Conservation (phyloP, 352 stramenopile species). For the Lagenidium sp. region DNA sequence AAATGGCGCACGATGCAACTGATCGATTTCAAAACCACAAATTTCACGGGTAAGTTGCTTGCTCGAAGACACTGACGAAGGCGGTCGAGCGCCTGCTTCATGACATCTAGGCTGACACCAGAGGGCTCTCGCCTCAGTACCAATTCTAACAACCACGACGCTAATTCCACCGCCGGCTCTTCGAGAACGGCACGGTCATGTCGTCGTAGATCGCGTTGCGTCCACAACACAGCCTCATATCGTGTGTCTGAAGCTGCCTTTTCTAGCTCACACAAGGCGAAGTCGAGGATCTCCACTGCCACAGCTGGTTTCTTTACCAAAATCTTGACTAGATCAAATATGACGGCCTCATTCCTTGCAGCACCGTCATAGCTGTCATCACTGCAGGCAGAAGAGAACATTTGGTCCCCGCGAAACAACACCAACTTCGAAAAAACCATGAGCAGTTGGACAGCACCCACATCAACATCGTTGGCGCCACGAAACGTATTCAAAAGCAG, state of each 20-base stretch:
- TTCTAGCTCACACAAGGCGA: conserved; percentile 56
- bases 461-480: background rate
- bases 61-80: too few relatives aligned
- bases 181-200: conserved; percentile 30
- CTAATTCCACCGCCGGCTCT: conserved; percentile 76
- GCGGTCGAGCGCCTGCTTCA: too few relatives aligned
- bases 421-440: conserved; percentile 37
- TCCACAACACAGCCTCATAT: conserved; percentile 74
- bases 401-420: conserved; percentile 44
- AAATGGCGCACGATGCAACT: conserved; percentile 24
- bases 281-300: conserved; percentile 20
- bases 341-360: too few relatives aligned
- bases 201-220: conserved; percentile 43
- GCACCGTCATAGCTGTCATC: too few relatives aligned
- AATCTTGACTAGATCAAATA: too few relatives aligned
- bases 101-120: too few relatives aligned
- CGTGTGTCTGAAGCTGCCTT: conserved; percentile 25
- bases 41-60: conserved; percentile 60
- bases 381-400: too few relatives aligned
- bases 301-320: too few relatives aligned
- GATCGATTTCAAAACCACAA: conserved; percentile 36
- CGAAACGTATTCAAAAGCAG: background rate
- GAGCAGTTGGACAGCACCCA: background rate
- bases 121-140: too few relatives aligned
- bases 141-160: conserved; percentile 13